Conservation (phyloP, 2,329 filamentous ascomycete genomes). For the Clonostachys byssicola region DNA sequence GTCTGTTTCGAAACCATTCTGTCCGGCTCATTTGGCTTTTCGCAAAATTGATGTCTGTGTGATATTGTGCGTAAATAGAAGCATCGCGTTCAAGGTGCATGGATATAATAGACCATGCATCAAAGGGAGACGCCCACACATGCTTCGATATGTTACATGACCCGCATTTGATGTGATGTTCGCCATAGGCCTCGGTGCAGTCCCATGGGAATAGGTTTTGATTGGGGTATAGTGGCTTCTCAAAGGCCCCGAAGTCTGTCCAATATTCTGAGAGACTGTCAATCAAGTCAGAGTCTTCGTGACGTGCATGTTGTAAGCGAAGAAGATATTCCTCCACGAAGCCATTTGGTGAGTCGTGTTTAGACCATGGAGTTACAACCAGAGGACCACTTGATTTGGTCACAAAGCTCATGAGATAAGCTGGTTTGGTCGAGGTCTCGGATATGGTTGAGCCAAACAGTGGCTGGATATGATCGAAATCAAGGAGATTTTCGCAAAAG, state of each 20-base stretch:
- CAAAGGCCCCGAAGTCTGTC: constrained; percentile 38
- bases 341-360: constrained; percentile 30
- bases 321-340: constrained; percentile 36
- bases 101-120: constrained; percentile 33
- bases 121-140: constrained; percentile 37
- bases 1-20: constrained; percentile 16
- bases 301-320: constrained; percentile 27
- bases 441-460: constrained; percentile 8
- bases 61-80: constrained; percentile 19
- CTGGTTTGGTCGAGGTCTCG: constrained; percentile 4
- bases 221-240: constrained; percentile 27
- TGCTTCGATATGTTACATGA: constrained; percentile 37
- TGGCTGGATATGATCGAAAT: constrained; percentile 18
- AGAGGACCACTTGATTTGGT: constrained; percentile 19
- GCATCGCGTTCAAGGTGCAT: constrained; percentile 29
- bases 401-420: constrained; percentile 34
- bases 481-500: constrained; percentile 28
- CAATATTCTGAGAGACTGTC: constrained; percentile 39
- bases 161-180: constrained; percentile 28
- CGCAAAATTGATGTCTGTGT: too few species aligned
- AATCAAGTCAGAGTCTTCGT: constrained; percentile 34
- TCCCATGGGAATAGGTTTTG: constrained; percentile 41
- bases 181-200: constrained; percentile 36
- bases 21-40: background rate
- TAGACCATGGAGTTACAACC: constrained; percentile 16